Conservation (phyloP, 176 grass and related monocot genomes). For the Saccharum spontaneum region DNA sequence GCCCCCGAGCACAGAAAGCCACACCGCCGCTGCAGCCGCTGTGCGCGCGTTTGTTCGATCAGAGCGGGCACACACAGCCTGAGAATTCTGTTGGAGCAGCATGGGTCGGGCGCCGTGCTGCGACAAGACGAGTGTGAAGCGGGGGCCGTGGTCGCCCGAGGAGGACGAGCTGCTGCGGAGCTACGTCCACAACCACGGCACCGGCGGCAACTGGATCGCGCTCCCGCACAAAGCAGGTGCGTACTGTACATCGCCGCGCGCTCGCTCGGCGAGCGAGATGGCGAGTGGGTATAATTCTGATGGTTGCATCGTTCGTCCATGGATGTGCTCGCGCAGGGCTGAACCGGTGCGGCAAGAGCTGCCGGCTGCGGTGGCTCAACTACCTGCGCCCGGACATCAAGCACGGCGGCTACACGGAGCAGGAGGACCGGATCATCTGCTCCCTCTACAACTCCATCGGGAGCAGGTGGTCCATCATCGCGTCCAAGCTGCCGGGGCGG, state of each 20-base stretch:
- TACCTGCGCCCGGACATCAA: constrained; percentile 92
- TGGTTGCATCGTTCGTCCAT: background rate
- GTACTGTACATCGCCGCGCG: background rate
- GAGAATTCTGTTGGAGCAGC: background rate
- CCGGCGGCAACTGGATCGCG: constrained; percentile 87
- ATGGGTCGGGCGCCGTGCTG: constrained; percentile 97
- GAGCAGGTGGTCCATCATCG: constrained; percentile 96
- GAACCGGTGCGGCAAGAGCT: constrained; percentile 95
- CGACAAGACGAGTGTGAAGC: constrained; percentile 86
- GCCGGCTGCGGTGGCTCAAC: constrained; percentile 91
- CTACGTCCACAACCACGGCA: constrained; percentile 67
- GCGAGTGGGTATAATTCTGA: background rate
- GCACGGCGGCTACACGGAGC: constrained; percentile 88
- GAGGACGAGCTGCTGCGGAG: constrained; percentile 76
- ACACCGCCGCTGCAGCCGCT: background rate
- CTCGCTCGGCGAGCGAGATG: background rate
- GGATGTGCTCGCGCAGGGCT: constrained; percentile 36
- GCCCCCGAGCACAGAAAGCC: background rate
- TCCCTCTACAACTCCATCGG: constrained; percentile 72
- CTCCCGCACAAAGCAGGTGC: constrained; percentile 94
- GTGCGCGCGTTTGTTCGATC: background rate
- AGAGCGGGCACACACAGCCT: background rate
- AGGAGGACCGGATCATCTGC: constrained; percentile 77
- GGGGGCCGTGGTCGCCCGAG: constrained; percentile 90
- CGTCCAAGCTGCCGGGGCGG: constrained; percentile 76